Evolutionary conservation across 208 protist genomes (phyloP).

Genomic region (Trypanosoma rangeli): DNA sequence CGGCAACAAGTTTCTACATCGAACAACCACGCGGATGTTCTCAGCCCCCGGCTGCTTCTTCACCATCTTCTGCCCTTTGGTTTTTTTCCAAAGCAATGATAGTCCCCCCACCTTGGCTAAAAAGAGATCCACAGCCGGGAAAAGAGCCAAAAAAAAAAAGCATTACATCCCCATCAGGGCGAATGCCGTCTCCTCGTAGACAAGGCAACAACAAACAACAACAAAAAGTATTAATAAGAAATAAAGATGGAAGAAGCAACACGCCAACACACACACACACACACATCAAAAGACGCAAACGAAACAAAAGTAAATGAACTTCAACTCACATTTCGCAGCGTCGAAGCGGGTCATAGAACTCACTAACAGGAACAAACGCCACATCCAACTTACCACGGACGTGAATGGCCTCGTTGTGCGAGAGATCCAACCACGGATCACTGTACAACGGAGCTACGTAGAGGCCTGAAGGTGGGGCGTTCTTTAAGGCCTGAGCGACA

Average conservation of each 20-base stretch:
- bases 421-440: slow-evolving; percentile 81
- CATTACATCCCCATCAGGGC: neutral
- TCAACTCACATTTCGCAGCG: slow-evolving; percentile 59
- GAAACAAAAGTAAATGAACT: slow-evolving; percentile 14
- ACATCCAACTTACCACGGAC: slow-evolving; percentile 51
- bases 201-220: neutral
- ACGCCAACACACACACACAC: slow-evolving; percentile 28
- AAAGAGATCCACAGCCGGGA: neutral
- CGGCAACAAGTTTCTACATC: slow-evolving; percentile 75
- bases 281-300: slow-evolving; percentile 20
- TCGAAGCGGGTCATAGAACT: slow-evolving; percentile 70
- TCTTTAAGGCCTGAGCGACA: slow-evolving; percentile 67
- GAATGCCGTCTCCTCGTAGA: neutral
- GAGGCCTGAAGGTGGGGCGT: slow-evolving; percentile 53
- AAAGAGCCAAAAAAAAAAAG: neutral
- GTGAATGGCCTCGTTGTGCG: slow-evolving; percentile 61
- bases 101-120: neutral
- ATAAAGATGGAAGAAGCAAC: slow-evolving; percentile 12
- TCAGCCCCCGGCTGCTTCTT: slow-evolving; percentile 73
- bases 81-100: neutral
- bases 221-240: slow-evolving; percentile 1
- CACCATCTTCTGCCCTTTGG: slow-evolving; percentile 37
- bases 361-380: slow-evolving; percentile 77
- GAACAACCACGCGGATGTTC: slow-evolving; percentile 92
- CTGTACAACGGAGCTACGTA: slow-evolving; percentile 45